Base-by-base conservation (phyloP, 176 grass and related monocot genomes). In the Olyra latifolia region DNA sequence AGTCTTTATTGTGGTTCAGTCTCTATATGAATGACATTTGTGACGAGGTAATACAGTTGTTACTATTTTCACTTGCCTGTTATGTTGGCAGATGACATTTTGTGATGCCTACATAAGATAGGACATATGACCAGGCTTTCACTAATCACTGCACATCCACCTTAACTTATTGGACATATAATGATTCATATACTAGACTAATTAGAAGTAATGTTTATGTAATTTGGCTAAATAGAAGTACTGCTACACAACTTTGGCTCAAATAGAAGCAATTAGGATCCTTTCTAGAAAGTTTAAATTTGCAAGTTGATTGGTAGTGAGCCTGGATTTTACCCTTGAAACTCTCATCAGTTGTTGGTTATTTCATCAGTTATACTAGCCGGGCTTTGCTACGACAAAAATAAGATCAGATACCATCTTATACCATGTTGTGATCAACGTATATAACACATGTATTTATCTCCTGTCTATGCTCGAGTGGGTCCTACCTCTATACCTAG, bases 11-110 rank as follows among this genome's bases (percentile, higher is more conserved):
- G 59, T 99, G 96, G 96, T 72, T 99, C 78, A 95, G 93, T 81
- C 92, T 99, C 55, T 99, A 93, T 79, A 99, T 99, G 92, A 95
- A 99, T 48, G 96, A 99, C 63, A 88, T 99, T 45, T 73, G 92
- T 1, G 92, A 95, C 20, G 96, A 93, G 90, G 96, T 95, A 89
- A 38, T 72, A 60, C 4, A 59, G 12, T 49, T 76, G 47, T 52
- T 72, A 23, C 52, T 72, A 62, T 74, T 69, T 81, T 30, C 67
- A 15, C 15, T 71, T 65, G 22, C 5, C 49, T 71, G 40, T 72
- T 74, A 38, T 74, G 20, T 10, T 27, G 19, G 8, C 0, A 5
- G n/a, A 4, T 62, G 24, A 63, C 63, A 30, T 38, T 72, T 84
- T 77, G 28, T 19, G 10, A 48, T 62, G 28, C 61, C 44, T 45